Evolutionary conservation across 2,329 filamentous ascomycete species (phyloP), one percentile per base, ranked within the genome.

Genomic region (Ceratocystis eucalypticola): DNA sequence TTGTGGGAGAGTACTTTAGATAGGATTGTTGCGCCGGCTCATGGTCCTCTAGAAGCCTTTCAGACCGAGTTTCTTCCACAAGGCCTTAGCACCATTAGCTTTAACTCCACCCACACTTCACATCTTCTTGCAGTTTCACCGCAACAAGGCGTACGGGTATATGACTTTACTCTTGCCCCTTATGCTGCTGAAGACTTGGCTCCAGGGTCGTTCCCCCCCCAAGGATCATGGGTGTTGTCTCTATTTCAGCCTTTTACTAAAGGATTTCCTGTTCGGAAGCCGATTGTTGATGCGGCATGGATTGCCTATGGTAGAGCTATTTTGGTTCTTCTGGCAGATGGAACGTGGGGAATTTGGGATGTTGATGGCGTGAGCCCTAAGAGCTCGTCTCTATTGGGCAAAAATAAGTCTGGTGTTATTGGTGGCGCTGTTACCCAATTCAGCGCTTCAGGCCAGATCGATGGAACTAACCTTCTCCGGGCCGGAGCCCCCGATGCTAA

Each of bases 311-410:
- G 85, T 8, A 79, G 81, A 61, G 84, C 84, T 4, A 76, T 87
- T 33, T 74, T 87, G 50, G 77, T 78, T 0, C 76, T 87, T 1
- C 75, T 87, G 2, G 80, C 81, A 0, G 85, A 87, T 70, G 85
- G 84, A 5, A 84, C 84, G 72, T 87, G 85, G 85, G 85, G 83
- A 15, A 81, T 87, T 44, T 87, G 84, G 84, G 84, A 87, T 70
- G 78, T 87, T 57, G 82, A 86, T 69, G 82, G 83, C 6, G 78
- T 78, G 37, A 80, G 80, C 48, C 81, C 82, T 1, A 73, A 78
- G 45, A 73, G 77, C 61, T 73, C 78, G 67, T 72, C 77, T 0
- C 73, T 84, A 3, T 78, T 83, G 28, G 79, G 76, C 50, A 82
- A 79, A 70, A 74, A 81, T 41, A 78, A 78, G 66, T 75, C 78